phyloP scores from a whole-genome alignment of 1,139 yeast species.

The Taiozyma sp. region DNA sequence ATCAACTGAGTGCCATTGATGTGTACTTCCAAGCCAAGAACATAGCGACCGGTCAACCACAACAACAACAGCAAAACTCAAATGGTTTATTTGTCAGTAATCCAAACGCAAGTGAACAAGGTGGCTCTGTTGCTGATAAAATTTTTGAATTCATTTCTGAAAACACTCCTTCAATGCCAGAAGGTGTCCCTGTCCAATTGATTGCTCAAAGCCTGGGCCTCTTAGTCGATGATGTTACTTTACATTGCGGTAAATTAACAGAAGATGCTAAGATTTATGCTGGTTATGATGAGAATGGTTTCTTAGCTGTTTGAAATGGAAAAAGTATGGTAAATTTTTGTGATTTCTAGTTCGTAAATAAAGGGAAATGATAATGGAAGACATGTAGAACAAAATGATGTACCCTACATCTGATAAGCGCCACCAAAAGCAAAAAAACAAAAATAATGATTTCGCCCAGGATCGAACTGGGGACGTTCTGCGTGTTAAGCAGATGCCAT shows the following conservation, averaged over 20 bases:
- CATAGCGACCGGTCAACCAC: constrained; percentile 19
- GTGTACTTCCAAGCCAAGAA: constrained; percentile 37
- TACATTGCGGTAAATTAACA: constrained; percentile 45
- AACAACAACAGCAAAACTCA: constrained; percentile 1
- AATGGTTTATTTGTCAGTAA: constrained; percentile 44
- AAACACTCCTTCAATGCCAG: constrained; percentile 53
- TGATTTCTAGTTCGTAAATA: background rate
- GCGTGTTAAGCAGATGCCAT: constrained; percentile 99
- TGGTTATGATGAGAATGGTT: constrained; percentile 62
- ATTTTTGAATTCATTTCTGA: constrained; percentile 46
- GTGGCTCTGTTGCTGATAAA: constrained; percentile 34
- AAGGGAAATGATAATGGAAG: background rate
- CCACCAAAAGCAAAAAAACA: background rate
- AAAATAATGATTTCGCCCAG: constrained; percentile 86
- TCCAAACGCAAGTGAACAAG: constrained; percentile 28
- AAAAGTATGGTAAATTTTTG: background rate
- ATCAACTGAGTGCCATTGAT: constrained; percentile 66
- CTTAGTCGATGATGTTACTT: constrained; percentile 42
- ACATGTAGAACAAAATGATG: background rate
- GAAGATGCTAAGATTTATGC: constrained; percentile 64
- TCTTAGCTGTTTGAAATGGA: constrained; percentile 35
- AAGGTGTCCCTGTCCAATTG: constrained; percentile 64
- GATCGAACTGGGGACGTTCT: constrained; percentile 99
- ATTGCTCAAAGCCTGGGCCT: constrained; percentile 52
- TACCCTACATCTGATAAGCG: background rate